phyloP scores from a whole-genome alignment of 768 basidiomycete species.

The Pleurotus giganteus region DNA sequence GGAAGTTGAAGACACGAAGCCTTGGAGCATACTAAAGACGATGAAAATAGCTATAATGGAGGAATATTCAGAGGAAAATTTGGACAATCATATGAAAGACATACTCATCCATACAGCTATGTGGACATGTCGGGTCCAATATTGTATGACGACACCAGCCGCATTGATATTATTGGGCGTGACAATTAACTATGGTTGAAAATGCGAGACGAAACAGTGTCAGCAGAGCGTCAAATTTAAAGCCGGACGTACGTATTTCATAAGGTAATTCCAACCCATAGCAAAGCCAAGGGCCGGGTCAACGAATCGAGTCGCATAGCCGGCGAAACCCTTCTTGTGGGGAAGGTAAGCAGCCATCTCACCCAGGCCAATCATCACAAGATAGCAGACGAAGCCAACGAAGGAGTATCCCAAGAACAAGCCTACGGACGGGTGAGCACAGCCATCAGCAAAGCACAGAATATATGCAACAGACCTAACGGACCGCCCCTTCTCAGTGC shows the following conservation, averaged over 20 bases:
- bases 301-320: conserved; percentile 63
- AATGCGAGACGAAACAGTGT: conserved; percentile 8
- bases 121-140: conserved; percentile 45
- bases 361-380: conserved; percentile 56
- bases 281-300: conserved; percentile 71
- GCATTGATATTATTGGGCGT: conserved; percentile 68
- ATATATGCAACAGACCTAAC: conserved; percentile 30
- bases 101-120: conserved; percentile 57
- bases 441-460: not conserved
- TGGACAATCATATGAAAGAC: conserved; percentile 18
- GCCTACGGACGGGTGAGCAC: conserved; percentile 12
- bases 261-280: conserved; percentile 61
- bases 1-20: not conserved
- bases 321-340: conserved; percentile 60
- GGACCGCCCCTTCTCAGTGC: conserved; percentile 56
- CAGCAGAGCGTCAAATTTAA: not conserved
- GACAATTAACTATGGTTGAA: conserved; percentile 46
- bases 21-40: conserved; percentile 40
- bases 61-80: conserved; percentile 1
- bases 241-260: conserved; percentile 44
- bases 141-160: conserved; percentile 51
- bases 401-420: conserved; percentile 39
- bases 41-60: conserved; percentile 51
- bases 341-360: conserved; percentile 53
- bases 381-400: conserved; percentile 55